These are phyloP conservation scores for Tinospora cordifolia DNA, from an alignment of 164 flowering plant species.

Conservation along the genomic window DNA sequence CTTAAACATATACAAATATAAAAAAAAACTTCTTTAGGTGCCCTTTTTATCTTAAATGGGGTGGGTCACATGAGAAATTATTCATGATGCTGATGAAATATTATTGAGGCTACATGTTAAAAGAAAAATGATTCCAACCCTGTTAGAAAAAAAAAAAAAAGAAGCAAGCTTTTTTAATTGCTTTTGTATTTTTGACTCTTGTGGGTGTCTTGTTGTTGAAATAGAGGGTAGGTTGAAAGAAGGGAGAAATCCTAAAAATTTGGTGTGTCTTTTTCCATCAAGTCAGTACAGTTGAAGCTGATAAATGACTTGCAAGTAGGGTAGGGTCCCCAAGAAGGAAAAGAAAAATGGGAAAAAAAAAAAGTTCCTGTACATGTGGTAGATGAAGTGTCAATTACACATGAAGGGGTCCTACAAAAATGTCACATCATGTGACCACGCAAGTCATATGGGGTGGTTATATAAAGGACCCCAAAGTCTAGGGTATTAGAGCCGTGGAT, in stretches of 20 bases:
- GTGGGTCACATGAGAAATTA: too few species aligned
- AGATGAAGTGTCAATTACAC: constrained; percentile 23
- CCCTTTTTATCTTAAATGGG: too few species aligned
- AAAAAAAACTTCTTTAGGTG: not conserved
- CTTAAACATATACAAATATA: not conserved
- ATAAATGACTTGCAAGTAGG: constrained; percentile 11
- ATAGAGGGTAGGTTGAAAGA: constrained; percentile 10
- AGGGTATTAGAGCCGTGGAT: not conserved
- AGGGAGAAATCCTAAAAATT: not conserved
- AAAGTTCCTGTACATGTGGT: constrained; percentile 10
- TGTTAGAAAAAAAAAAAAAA: not conserved
- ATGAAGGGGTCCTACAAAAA: constrained; percentile 7
- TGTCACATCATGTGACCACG: constrained; percentile 6
- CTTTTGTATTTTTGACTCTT: not conserved
- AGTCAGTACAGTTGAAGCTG: constrained; percentile 22
- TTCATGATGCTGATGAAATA: too few species aligned
- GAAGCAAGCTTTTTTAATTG: not conserved
- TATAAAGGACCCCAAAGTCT: constrained; percentile 6
- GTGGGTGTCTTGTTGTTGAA: constrained; percentile 7
- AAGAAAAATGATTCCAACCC: not conserved
- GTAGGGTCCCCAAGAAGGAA: constrained; percentile 6
- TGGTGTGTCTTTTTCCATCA: constrained; percentile 28
- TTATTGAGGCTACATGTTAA: not conserved
- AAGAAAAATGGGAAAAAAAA: not conserved
- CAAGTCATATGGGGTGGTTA: constrained; percentile 14